Base-by-base conservation (phyloP, 768 basidiomycete genomes). In the Rhodosporidiobolus odoratus region DNA sequence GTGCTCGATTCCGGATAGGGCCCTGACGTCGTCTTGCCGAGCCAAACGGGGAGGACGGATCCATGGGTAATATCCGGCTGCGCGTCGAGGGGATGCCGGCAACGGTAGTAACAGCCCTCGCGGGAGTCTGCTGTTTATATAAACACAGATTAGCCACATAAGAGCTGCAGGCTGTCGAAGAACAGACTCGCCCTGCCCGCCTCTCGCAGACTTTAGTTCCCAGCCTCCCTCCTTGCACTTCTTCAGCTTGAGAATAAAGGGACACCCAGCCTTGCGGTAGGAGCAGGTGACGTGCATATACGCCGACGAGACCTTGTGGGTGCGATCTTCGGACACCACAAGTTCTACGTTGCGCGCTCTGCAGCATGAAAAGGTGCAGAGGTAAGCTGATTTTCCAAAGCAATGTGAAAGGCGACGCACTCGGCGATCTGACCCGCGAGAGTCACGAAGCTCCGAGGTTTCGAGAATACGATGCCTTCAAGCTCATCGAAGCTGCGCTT, bases 261-360 rank as follows among this genome's bases (percentile, higher is more conserved):
- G 65, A 56, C 73, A 74, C 15, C 73, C 73, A 1, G 68, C 12
- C 15, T 37, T 35, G 25, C 73, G 73, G 58, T 50, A 74, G 19
- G 62, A 35, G 62, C 73, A 74, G 53, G 45, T 58, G 53, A 74
- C n/a, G 66, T 74, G 73, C 73, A 74, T 74, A 66, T 70, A 74
- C 4, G 73, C 68, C 15, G 68, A 67, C 27, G 58, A 57, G 30
- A 45, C 47, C 48, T 74, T 74, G 65, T 67, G 62, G 25, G 68
- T 74, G 19, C 73, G 68, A 59, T 74, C 73, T 56, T 70, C 73
- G n/a, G 62, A 30, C 34, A 74, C 41, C 32, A 74, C 27, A 40
- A 74, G 35, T 16, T 47, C 50, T 1, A 59, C 60, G 15, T 58
- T 54, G 48, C 68, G 65, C 4, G 73, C 47, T 1, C 73, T 74